Base-by-base conservation (phyloP, 2,329 filamentous ascomycete genomes). In the Fusarium chuoi region DNA sequence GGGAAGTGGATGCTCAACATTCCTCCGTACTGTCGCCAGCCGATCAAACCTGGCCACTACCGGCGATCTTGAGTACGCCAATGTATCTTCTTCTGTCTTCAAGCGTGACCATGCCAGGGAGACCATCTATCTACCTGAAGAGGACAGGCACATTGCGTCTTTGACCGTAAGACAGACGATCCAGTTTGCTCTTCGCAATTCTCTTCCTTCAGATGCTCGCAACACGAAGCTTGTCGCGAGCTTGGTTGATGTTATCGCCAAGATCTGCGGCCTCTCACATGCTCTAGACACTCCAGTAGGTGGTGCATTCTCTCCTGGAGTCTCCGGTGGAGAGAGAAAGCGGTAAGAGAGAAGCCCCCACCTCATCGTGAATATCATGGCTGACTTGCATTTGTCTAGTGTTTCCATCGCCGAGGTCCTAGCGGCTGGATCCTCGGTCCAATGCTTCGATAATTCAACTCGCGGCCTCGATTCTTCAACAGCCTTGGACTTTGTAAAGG, bases 101-200 rank as follows among this genome's bases (percentile, higher is more conserved):
- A 86, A 88, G 76, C 90, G 91, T 77, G 85, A 88, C 69, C 94
- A 92, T 81, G 87, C 91, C 41, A 93, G 93, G 39, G 93, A 95
- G 79, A 92, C 94, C 78, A 91, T 91, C 74, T 95, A 95, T 81
- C 94, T 93, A 75, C 89, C 89, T 22, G 93, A 96, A 80, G 92
- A 94, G 75, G 92, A 95, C 75, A 87, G 89, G 22, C 93, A 96
- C 79, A 91, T 94, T 77, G 90, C 93, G 4, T 87, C 87, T 2
- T 84, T 95, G 36, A 94, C 90, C 7, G 93, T 95, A 1, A 92
- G 91, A 87, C 92, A 95, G 81, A 95, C 93, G 0, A 84, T 96
- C 41, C 89, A 88, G 7, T 95, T 95, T 76, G 91, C 93, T 0
- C 83, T 95, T 57, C 88, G 90, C 81, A 94, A 90, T 82, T 55